A percentile compares a stretch with the other conserved stretches of the same genome.
Evolutionary conservation across 2,329 filamentous ascomycete genomes (phyloP).

Genomic region (Sporothrix globosa): DNA sequence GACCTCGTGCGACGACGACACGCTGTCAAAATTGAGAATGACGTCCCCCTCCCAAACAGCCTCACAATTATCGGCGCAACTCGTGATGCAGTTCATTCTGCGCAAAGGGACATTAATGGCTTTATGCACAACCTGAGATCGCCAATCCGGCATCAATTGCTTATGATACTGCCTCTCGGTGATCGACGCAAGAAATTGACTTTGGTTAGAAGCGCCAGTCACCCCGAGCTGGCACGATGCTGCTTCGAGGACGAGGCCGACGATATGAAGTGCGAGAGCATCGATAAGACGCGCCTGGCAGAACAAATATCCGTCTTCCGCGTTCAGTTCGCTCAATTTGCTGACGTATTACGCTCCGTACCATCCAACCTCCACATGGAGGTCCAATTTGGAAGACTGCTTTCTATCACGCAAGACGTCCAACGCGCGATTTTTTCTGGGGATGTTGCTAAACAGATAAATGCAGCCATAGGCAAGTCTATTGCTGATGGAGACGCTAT

Average conservation of each 20-base stretch:
- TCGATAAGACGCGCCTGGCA: not conserved
- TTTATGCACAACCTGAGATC: not conserved
- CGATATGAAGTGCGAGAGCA: not conserved
- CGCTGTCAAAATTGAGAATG: slow-evolving; percentile 22
- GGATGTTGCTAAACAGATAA: not conserved
- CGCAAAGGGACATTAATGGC: not conserved
- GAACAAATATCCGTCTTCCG: not conserved
- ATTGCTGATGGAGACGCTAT: not conserved
- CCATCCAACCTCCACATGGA: slow-evolving; percentile 19
- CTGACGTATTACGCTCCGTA: not conserved
- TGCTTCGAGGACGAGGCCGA: not conserved
- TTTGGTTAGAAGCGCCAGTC: not conserved
- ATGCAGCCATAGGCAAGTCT: not conserved
- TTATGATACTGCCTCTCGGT: slow-evolving; percentile 13
- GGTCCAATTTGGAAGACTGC: slow-evolving; percentile 25
- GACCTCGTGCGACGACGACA: slow-evolving; percentile 26
- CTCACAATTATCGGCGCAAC: not conserved
- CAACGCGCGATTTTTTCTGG: not conserved
- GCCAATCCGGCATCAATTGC: not conserved
- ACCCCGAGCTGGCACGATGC: not conserved
- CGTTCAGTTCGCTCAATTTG: slow-evolving; percentile 2
- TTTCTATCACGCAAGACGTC: not conserved
- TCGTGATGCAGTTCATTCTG: not conserved
- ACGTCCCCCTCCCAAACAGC: slow-evolving; percentile 44
- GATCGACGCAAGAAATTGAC: not conserved